Base-by-base conservation (phyloP, 1,284 basidiomycete genomes). In the Moesziomyces antarcticus region DNA sequence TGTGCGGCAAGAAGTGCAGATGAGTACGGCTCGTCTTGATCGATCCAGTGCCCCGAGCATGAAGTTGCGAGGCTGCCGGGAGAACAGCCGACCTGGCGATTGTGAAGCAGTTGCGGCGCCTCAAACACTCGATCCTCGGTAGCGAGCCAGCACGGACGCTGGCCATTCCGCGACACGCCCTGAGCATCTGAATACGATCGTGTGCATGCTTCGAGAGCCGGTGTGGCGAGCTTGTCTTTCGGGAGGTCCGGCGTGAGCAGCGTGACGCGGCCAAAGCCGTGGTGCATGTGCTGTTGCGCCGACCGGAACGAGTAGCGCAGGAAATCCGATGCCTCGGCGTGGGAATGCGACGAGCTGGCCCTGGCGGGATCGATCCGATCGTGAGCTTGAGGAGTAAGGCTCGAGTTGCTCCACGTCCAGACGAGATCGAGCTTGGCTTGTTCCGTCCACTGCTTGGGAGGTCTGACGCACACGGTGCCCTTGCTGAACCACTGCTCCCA, bases 251-350 rank as follows among this genome's bases (percentile, higher is more conserved):
- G 68, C n/a, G 68, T 65, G 21, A 71, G 54, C 6, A 71, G 49
- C 4, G 44, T 54, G 51, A 71, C 55, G 25, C 21, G 44, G 10
- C 61, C 68, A 42, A 71, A 65, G 46, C 68, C 68, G 41, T 33
- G 22, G 10, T 47, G 56, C 43, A 71, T 24, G 30, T 57, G 42
- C 27, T 50, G 53, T 33, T 65, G 61, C 21, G 68, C 68, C n/a
- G 68, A 71, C 25, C 68, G 50, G n/a, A 65, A 50, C 4, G 68
- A 71, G 46, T 71, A 65, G 14, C 52, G 48, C n/a, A 71, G 57
- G 25, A 71, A 50, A 40, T 71, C 65, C 41, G 52, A 49, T 7
- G 51, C 22, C 3, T 37, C 44, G 20, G 14, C 37, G 40, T 27
- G 24, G 18, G 18, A 33, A 33, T 13, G 30, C 10, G 9, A 11